Percentiles rank a stretch among this genome's conserved stretches.
These are phyloP conservation scores for Coniochaeta sp. DNA, from an alignment of 2,329 filamentous ascomycete species.

Conservation along the genomic window DNA sequence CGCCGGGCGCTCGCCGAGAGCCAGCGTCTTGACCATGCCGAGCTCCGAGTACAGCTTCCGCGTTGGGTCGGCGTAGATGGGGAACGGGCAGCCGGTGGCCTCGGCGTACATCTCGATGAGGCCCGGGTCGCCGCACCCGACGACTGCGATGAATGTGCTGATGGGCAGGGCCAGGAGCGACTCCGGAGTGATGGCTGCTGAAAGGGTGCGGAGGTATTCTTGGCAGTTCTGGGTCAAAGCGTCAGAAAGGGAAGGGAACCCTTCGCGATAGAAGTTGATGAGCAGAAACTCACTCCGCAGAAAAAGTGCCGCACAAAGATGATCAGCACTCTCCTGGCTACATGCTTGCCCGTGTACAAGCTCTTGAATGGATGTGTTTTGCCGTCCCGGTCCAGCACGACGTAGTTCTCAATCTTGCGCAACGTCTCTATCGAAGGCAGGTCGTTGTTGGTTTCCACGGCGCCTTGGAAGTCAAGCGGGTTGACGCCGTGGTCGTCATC, in stretches of 20 bases:
- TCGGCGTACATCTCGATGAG: constrained; percentile 61
- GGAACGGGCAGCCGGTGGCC: constrained; percentile 58
- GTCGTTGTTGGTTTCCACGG: constrained; percentile 46
- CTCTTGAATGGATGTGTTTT: constrained; percentile 54
- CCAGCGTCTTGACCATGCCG: constrained; percentile 59
- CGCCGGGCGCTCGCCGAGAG: constrained; percentile 49
- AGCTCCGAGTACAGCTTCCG: constrained; percentile 58
- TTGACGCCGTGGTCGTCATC: constrained; percentile 14
- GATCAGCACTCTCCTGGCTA: constrained; percentile 52
- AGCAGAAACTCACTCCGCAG: constrained; percentile 56
- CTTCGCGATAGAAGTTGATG: neutral
- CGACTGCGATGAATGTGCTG: constrained; percentile 57
- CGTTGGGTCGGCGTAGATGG: constrained; percentile 71
- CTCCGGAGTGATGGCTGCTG: constrained; percentile 46
- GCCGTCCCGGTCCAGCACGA: constrained; percentile 54
- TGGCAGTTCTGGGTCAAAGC: constrained; percentile 56
- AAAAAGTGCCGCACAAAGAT: constrained; percentile 77
- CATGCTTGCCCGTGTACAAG: constrained; percentile 49
- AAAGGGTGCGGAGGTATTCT: constrained; percentile 60
- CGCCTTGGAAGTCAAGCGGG: constrained; percentile 44
- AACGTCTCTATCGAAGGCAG: constrained; percentile 43
- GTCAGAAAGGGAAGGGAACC: neutral
- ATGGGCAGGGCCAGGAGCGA: constrained; percentile 41
- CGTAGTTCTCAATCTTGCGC: constrained; percentile 43
- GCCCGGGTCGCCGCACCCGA: constrained; percentile 64